Base-by-base conservation (phyloP, 768 basidiomycete genomes). In the Hebeloma cylindrosporum region DNA sequence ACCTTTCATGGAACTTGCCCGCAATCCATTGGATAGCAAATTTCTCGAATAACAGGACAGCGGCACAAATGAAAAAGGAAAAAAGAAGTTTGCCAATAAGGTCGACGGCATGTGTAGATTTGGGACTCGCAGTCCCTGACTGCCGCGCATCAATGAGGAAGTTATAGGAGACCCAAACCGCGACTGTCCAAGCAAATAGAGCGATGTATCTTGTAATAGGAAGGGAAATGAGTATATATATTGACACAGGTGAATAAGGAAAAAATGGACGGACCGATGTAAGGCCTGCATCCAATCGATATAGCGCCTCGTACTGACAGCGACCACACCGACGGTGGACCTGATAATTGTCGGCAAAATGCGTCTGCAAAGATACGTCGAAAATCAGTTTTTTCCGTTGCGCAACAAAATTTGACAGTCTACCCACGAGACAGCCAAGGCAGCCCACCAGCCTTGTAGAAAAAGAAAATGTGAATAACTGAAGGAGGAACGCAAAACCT, bases 21-120 rank as follows among this genome's bases (percentile, higher is more conserved):
- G 85, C 85, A 54, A 95, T 92, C 72, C 82, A 82, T 61, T 94
- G 93, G 36, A 96, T 88, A 10, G 85, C 63, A 48, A 93, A 79
- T 59, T 96, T 96, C 64, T 93, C 91, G 43, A 77, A 83, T 8
- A 87, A 72, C 5, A 93, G 75, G 18, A 92, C 72, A 20, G 75
- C 75, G 0, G 84, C 64, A 58, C 82, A 88, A 36, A 93, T 58
- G 58, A 82, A 77, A 37, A 86, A 60, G 6, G 82, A 88, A 58
- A 93, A 92, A 5, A 90, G 70, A 20, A 92, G 65, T 59, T 82
- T 83, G 3, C 71, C 76, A 28, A 86, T 68, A 14, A 83, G 69
- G 33, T 67, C 63, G 39, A 91, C 66, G 20, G 77, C 74, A 27
- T 64, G 57, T 29, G 63, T 50, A 44, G 60, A 67, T 40, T 60